Evolutionary conservation across 2,329 filamentous ascomycete species (phyloP).

Genomic region (Fragosphaeria purpurea): DNA sequence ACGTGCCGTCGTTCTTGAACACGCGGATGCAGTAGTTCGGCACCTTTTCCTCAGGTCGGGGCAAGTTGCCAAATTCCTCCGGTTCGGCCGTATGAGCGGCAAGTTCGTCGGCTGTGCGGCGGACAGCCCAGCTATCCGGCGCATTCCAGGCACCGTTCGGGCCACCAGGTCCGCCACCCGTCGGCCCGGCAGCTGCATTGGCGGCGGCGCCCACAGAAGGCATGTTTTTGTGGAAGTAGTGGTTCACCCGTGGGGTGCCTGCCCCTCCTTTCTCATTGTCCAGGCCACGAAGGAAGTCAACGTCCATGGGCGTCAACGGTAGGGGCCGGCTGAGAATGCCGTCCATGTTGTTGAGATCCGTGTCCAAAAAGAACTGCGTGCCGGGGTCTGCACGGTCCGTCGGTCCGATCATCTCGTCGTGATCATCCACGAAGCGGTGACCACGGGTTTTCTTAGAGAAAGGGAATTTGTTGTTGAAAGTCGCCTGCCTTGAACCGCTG

Average conservation of each 20-base stretch:
- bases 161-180: conserved; percentile 12
- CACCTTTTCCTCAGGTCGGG: conserved; percentile 62
- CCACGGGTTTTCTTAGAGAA: conserved; percentile 48
- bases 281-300: conserved; percentile 33
- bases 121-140: conserved; percentile 93
- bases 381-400: conserved; percentile 43
- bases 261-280: conserved; percentile 23
- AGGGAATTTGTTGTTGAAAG: conserved; percentile 53
- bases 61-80: conserved; percentile 58
- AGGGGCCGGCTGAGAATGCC: conserved; percentile 69
- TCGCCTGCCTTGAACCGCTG: conserved; percentile 31
- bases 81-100: conserved; percentile 46
- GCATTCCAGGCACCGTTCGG: conserved; percentile 70
- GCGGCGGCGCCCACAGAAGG: conserved; percentile 9
- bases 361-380: conserved; percentile 69
- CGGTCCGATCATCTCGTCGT: conserved; percentile 49
- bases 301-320: conserved; percentile 61
- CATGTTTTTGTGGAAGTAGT: conserved; percentile 16
- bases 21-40: conserved; percentile 85
- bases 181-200: background rate
- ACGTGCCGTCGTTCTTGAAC: conserved; percentile 87
- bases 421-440: conserved; percentile 38
- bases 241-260: conserved; percentile 7
- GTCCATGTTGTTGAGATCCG: conserved; percentile 81
- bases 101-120: conserved; percentile 58